Conservation (phyloP, 805 yeast species). For the Metschnikowia dekortorum region DNA sequence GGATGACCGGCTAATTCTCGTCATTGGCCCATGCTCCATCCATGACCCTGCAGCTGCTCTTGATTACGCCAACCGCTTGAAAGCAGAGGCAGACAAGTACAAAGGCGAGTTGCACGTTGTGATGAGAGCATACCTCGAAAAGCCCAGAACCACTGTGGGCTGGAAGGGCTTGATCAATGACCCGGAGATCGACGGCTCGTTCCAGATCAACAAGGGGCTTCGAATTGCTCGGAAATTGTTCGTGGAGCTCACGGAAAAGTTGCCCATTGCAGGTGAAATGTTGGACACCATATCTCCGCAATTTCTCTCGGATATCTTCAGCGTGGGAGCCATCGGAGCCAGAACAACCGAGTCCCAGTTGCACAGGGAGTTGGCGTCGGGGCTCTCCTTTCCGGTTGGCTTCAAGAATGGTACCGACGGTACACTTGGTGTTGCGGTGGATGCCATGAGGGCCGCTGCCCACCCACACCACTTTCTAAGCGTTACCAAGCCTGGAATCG, state of each 20-base stretch:
- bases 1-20: conserved; percentile 80
- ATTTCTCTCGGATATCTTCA: conserved; percentile 82
- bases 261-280: conserved; percentile 98
- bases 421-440: conserved; percentile 84
- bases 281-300: conserved; percentile 97
- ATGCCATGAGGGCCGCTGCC: conserved; percentile 89
- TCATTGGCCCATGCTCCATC: conserved; percentile 96
- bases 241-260: conserved; percentile 66
- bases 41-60: conserved; percentile 88
- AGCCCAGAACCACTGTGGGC: conserved; percentile 98
- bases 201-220: conserved; percentile 92
- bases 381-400: conserved; percentile 97
- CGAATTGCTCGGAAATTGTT: conserved; percentile 82
- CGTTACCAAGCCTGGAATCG: conserved; percentile 94
- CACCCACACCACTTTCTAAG: conserved; percentile 94
- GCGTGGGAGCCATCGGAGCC: conserved; percentile 98
- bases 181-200: conserved; percentile 89
- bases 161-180: conserved; percentile 98
- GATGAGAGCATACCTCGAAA: conserved; percentile 97
- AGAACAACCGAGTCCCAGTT: conserved; percentile 98
- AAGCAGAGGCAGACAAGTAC: conserved; percentile 63
- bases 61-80: conserved; percentile 75
- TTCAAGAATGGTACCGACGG: conserved; percentile 99
- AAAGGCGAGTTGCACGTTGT: conserved; percentile 73
- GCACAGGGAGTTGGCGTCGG: conserved; percentile 96